These are phyloP conservation scores for Dothidotthia symphoricarpi DNA, from an alignment of 2,329 filamentous ascomycete genomes.

Conservation along the genomic window DNA sequence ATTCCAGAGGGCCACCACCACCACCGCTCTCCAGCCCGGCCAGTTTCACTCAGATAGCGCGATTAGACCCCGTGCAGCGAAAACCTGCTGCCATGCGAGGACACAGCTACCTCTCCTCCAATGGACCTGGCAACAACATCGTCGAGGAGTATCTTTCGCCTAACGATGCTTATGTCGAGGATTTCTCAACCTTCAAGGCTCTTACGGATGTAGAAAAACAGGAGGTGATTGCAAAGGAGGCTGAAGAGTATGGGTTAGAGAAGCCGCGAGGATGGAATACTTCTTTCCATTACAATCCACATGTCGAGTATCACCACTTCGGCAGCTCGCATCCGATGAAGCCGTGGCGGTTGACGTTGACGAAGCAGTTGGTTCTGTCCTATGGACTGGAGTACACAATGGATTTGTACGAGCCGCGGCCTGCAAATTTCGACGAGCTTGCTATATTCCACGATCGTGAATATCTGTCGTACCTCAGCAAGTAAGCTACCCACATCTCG, in stretches of 20 bases:
- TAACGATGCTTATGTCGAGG: conserved; percentile 23
- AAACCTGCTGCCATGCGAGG: conserved; percentile 18
- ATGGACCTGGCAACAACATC: conserved; percentile 31
- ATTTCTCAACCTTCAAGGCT: conserved; percentile 33
- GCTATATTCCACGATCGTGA: conserved; percentile 82
- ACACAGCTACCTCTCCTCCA: conserved; percentile 14
- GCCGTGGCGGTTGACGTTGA: conserved; percentile 92
- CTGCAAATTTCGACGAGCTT: conserved; percentile 84
- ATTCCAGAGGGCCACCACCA: neutral
- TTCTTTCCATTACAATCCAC: conserved; percentile 92
- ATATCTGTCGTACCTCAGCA: conserved; percentile 81
- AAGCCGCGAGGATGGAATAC: conserved; percentile 84
- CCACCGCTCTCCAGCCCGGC: neutral
- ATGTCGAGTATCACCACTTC: conserved; percentile 96
- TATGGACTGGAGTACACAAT: conserved; percentile 97
- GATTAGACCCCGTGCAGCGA: conserved; percentile 1
- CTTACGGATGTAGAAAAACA: conserved; percentile 43
- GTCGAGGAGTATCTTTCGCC: conserved; percentile 39
- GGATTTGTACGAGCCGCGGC: conserved; percentile 85
- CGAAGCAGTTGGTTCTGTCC: conserved; percentile 89
- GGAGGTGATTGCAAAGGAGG: conserved; percentile 53
- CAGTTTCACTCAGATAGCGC: too few relatives aligned
- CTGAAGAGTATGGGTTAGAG: conserved; percentile 66
- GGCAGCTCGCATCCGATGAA: conserved; percentile 98
- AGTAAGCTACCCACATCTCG: conserved; percentile 17